Evolutionary conservation across 2,329 filamentous ascomycete genomes (phyloP), one percentile per base, ranked within the genome.

Genomic region (Trichophaea hybrida): DNA sequence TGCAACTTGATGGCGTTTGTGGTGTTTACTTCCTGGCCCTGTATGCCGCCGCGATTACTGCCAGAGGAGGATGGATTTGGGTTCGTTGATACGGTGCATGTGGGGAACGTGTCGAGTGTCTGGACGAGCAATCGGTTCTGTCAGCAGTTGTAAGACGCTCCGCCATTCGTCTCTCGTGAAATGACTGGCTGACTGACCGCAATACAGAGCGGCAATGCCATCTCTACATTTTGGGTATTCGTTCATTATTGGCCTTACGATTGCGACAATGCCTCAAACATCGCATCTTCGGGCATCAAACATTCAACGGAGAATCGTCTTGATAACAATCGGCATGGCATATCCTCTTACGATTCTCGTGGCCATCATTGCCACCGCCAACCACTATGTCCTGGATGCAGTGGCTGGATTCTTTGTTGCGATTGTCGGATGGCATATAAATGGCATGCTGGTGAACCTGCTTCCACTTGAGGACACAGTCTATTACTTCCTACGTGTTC

Each of bases 401-500:
- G 77, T 86, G 1, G 84, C 83, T 0, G 84, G 84, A 12, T 80
- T 82, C 5, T 68, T 78, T 35, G 82, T 87, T 2, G 86, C 83
- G 66, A 74, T 74, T 2, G 64, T 85, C 4, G 83, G 82, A 0
- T 87, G 84, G 83, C 71, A 77, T 59, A 70, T 71, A 51, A 80
- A 79, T 65, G 70, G 70, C 34, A 67, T 78, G 13, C 69, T 87
- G 58, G 72, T 85, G 57, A 86, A 86, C 69, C 70, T 86, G 58
- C 71, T 84, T 35, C 76, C 79, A 1, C 34, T 86, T 13, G 84
- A 86, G 69, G 84, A 87, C 66, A 85, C 82, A 68, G 84, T 86
- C 69, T 72, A 86, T 38, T 80, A 77, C 74, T 67, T 76, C 12
- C 68, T 85, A 44, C 75, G 81, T 57, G 80, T 86, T 35, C 80